Conservation (phyloP, 768 basidiomycete genomes). For the Xerocomus spinulosus region DNA sequence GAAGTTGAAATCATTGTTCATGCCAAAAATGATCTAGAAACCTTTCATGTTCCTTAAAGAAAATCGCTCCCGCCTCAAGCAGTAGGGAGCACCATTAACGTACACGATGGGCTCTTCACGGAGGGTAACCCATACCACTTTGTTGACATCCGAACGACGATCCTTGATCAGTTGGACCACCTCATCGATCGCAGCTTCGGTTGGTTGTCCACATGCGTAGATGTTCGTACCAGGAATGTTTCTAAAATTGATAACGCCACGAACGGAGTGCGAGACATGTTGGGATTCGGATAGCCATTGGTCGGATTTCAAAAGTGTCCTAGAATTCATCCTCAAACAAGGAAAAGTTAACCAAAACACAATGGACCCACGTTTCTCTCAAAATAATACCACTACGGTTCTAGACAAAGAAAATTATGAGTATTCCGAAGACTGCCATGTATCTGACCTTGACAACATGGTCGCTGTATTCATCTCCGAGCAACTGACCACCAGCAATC, state of each 20-base stretch:
- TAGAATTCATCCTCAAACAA: slow-evolving; percentile 23
- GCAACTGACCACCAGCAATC: slow-evolving; percentile 75
- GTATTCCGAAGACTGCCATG: not conserved
- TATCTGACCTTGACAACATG: slow-evolving; percentile 78
- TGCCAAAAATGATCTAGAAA: slow-evolving; percentile 22
- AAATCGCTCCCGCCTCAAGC: slow-evolving; percentile 78
- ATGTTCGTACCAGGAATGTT: slow-evolving; percentile 75
- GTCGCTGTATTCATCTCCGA: slow-evolving; percentile 94
- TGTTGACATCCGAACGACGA: slow-evolving; percentile 53
- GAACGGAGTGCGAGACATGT: slow-evolving; percentile 61
- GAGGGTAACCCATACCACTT: slow-evolving; percentile 88
- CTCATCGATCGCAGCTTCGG: slow-evolving; percentile 74
- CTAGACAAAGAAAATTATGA: slow-evolving; percentile 34
- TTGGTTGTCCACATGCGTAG: slow-evolving; percentile 93
- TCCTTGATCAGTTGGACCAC: slow-evolving; percentile 64
- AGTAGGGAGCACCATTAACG: slow-evolving; percentile 91
- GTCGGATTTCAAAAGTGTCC: slow-evolving; percentile 88
- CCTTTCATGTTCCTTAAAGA: slow-evolving; percentile 94
- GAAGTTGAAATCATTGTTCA: not conserved
- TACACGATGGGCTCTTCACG: slow-evolving; percentile 90
- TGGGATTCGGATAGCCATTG: slow-evolving; percentile 79
- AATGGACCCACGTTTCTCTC: slow-evolving; percentile 63
- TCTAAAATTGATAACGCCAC: slow-evolving; percentile 95
- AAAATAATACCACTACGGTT: slow-evolving; percentile 93
- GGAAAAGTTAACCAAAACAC: slow-evolving; percentile 4